Conservation (phyloP, 1,139 yeast genomes). For the Diutina ranongensis region DNA sequence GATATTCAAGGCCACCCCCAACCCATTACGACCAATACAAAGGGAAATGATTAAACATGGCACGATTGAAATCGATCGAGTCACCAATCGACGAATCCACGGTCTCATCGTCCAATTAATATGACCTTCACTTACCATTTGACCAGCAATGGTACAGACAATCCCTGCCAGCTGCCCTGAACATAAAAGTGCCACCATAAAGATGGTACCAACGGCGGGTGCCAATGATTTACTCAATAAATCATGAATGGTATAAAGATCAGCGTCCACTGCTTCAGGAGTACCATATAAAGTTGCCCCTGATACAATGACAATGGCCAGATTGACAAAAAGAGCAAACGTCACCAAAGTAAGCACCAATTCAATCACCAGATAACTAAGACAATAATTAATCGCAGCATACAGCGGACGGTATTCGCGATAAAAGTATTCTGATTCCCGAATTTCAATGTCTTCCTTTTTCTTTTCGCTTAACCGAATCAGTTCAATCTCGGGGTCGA, state of each 20-base stretch:
- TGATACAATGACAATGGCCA: conserved; percentile 1
- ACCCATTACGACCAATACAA: conserved; percentile 3
- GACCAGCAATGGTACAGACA: conserved; percentile 6
- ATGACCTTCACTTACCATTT: conserved; percentile 3
- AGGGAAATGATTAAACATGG: conserved; percentile 4
- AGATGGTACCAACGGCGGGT: conserved; percentile 4
- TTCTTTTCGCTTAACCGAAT: neutral
- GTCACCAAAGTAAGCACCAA: conserved; percentile 23
- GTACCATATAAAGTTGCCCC: conserved; percentile 15
- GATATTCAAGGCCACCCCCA: conserved; percentile 4
- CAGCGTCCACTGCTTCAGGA: conserved; percentile 28
- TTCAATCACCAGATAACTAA: conserved; percentile 58
- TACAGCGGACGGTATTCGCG: conserved; percentile 50
- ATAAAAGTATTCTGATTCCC: conserved; percentile 18
- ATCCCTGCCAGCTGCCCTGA: conserved; percentile 6
- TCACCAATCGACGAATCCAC: conserved; percentile 5
- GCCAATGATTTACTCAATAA: neutral
- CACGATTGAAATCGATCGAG: neutral
- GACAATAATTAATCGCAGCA: conserved; percentile 51
- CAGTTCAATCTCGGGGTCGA: neutral
- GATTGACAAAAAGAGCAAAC: conserved; percentile 5
- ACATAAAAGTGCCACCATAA: conserved; percentile 4
- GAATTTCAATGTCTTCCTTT: conserved; percentile 17
- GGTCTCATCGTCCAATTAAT: conserved; percentile 4
- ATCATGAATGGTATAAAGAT: conserved; percentile 4